These are phyloP conservation scores for Primulina huaijiensis DNA, from an alignment of 257 asterid genomes.

Conservation along the genomic window DNA sequence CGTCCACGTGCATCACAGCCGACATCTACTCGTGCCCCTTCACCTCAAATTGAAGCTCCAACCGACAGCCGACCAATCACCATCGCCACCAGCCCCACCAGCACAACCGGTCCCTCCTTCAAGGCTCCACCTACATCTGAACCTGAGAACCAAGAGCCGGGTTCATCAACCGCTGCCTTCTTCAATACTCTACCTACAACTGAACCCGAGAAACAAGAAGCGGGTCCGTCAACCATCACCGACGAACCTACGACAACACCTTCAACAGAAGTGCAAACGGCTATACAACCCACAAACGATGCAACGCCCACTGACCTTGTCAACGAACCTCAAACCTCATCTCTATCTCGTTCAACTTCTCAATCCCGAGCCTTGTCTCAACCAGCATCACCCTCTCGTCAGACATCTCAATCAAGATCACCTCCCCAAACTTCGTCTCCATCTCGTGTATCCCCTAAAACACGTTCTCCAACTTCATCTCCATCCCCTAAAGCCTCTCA, in stretches of 20 bases:
- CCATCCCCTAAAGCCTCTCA: conserved; percentile 29
- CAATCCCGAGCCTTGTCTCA: conserved; percentile 35
- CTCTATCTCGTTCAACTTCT: conserved; percentile 35
- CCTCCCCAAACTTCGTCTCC: conserved; percentile 50
- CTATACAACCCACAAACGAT: conserved; percentile 9
- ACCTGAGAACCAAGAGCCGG: conserved; percentile 16
- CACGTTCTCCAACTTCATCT: conserved; percentile 32
- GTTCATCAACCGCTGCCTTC: conserved; percentile 10
- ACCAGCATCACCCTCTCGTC: conserved; percentile 38
- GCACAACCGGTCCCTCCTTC: conserved; percentile 17
- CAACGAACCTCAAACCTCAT: conserved; percentile 33
- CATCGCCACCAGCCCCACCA: not conserved
- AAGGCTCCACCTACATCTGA: conserved; percentile 24
- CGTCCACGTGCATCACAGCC: conserved; percentile 11
- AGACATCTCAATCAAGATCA: conserved; percentile 35
- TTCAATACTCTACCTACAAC: conserved; percentile 24
- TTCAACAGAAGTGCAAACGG: conserved; percentile 17
- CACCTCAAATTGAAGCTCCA: conserved; percentile 22
- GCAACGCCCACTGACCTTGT: conserved; percentile 17
- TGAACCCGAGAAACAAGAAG: conserved; percentile 19
- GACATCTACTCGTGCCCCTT: conserved; percentile 12
- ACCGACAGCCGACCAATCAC: conserved; percentile 5
- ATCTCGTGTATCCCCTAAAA: conserved; percentile 32
- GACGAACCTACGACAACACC: conserved; percentile 25
- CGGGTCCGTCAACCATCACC: conserved; percentile 4